Evolutionary conservation across 139 green algal species (phyloP).

Genomic region (Bryopsis sp.): DNA sequence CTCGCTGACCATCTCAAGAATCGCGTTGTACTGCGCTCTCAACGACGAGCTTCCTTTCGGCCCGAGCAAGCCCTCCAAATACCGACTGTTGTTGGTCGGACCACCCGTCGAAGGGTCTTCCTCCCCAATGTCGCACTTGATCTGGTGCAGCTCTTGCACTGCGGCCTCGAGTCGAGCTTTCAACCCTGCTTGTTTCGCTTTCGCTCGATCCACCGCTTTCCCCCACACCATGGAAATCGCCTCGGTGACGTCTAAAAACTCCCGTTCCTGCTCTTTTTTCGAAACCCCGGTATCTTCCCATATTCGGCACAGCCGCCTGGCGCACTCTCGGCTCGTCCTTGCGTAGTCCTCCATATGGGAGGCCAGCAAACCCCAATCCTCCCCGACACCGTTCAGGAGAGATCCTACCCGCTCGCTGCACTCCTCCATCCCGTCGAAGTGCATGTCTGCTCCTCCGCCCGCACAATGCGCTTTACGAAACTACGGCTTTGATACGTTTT

Average conservation of each 20-base stretch:
- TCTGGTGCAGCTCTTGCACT: conserved; percentile 6
- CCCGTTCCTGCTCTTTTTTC: neutral
- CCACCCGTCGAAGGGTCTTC: neutral
- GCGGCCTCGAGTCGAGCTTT: conserved; percentile 4
- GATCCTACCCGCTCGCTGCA: too few species aligned
- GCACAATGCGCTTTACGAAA: too few species aligned
- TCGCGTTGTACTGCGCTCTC: neutral
- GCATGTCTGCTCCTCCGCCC: too few species aligned
- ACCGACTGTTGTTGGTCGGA: neutral
- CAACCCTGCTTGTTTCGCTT: neutral
- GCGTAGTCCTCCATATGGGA: conserved; percentile 14
- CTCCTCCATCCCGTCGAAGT: too few species aligned
- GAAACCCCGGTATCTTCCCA: conserved; percentile 10
- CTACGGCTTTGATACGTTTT: too few species aligned
- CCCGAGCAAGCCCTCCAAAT: conserved; percentile 6
- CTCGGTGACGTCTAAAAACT: neutral
- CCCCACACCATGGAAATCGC: neutral
- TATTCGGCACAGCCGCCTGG: neutral
- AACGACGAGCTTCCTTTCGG: conserved; percentile 4
- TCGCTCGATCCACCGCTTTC: neutral
- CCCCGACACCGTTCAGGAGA: too few species aligned
- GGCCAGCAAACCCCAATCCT: too few species aligned
- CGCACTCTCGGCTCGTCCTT: neutral
- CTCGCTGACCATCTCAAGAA: conserved; percentile 6
- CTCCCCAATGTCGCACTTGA: neutral